These are phyloP conservation scores for Nothomitra cinnamomea DNA, from an alignment of 2,329 filamentous ascomycete genomes.

Conservation along the genomic window DNA sequence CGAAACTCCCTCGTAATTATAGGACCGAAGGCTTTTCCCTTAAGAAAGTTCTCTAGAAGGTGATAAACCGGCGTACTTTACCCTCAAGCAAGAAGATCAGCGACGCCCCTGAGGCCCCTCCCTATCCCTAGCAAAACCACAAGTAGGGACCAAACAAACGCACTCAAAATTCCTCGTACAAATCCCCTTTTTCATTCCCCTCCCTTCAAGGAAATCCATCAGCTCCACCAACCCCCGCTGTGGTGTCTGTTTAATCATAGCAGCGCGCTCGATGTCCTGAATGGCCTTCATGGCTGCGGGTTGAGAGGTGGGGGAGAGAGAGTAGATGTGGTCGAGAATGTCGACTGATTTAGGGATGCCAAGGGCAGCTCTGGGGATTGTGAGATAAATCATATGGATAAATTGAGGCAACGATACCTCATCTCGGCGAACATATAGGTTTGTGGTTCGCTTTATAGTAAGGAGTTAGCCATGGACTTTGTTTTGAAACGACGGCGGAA, in stretches of 20 bases:
- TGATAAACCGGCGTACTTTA: conserved; percentile 45
- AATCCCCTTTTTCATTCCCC: conserved; percentile 57
- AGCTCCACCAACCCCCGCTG: conserved; percentile 64
- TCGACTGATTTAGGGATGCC: conserved; percentile 56
- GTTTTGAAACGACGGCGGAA: too few species aligned
- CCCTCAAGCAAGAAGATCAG: conserved; percentile 15
- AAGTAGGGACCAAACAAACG: conserved; percentile 10
- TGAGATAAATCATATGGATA: conserved; percentile 2
- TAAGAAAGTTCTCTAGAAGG: conserved; percentile 58
- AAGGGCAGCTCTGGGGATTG: conserved; percentile 35
- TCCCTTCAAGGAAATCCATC: conserved; percentile 65
- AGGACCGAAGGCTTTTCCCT: conserved; percentile 50
- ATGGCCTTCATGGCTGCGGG: conserved; percentile 54
- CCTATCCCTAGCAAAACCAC: background rate
- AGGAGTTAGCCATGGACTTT: too few species aligned
- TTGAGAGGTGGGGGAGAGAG: conserved; percentile 44
- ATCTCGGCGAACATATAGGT: conserved; percentile 93
- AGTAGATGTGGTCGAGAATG: conserved; percentile 77
- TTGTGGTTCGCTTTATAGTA: conserved; percentile 54
- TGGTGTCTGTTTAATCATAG: conserved; percentile 64
- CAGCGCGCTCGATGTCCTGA: conserved; percentile 59
- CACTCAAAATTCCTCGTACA: conserved; percentile 88
- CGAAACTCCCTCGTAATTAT: conserved; percentile 71
- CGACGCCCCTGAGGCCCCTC: background rate
- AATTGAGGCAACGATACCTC: conserved; percentile 31